A percentile compares a stretch with the other conserved stretches of the same genome.
phyloP scores from a whole-genome alignment of 257 asterid genomes.

The Solanum sejunctum region DNA sequence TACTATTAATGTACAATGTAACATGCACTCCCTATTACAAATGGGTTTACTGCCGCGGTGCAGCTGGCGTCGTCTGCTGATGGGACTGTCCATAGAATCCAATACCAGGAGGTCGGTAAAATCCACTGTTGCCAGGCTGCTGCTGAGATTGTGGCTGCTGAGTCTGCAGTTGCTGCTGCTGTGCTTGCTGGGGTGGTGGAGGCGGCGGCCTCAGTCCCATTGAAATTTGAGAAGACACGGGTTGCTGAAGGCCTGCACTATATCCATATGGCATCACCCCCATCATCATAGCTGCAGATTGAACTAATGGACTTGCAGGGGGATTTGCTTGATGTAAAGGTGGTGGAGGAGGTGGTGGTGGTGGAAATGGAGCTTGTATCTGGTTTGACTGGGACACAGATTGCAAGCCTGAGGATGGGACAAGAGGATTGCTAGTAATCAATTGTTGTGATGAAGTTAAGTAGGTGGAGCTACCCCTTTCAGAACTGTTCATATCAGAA shows the following conservation, averaged over 20 bases:
- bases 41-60: slow-evolving; percentile 59
- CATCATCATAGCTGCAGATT: slow-evolving; percentile 30
- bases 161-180: slow-evolving; percentile 12
- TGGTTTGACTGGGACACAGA: slow-evolving; percentile 23
- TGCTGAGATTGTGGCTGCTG: slow-evolving; percentile 13
- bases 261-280: slow-evolving; percentile 41
- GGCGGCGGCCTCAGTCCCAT: slow-evolving; percentile 39
- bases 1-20: slow-evolving; percentile 29
- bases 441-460: slow-evolving; percentile 33
- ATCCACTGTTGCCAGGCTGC: slow-evolving; percentile 40
- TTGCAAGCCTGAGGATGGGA: slow-evolving; percentile 16
- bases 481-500: slow-evolving; percentile 31
- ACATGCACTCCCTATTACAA: slow-evolving; percentile 6
- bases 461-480: slow-evolving; percentile 33
- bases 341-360: slow-evolving; percentile 32
- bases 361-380: slow-evolving; percentile 17
- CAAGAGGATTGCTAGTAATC: slow-evolving; percentile 29
- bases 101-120: slow-evolving; percentile 60
- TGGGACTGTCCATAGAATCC: slow-evolving; percentile 85
- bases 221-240: slow-evolving; percentile 21
- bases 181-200: slow-evolving; percentile 24
- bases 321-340: slow-evolving; percentile 26
- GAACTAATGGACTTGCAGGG: slow-evolving; percentile 32
- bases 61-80: slow-evolving; percentile 74
- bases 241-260: slow-evolving; percentile 31